Evolutionary conservation across 768 basidiomycete genomes (phyloP).

Genomic region (Trametes cinnabarina): DNA sequence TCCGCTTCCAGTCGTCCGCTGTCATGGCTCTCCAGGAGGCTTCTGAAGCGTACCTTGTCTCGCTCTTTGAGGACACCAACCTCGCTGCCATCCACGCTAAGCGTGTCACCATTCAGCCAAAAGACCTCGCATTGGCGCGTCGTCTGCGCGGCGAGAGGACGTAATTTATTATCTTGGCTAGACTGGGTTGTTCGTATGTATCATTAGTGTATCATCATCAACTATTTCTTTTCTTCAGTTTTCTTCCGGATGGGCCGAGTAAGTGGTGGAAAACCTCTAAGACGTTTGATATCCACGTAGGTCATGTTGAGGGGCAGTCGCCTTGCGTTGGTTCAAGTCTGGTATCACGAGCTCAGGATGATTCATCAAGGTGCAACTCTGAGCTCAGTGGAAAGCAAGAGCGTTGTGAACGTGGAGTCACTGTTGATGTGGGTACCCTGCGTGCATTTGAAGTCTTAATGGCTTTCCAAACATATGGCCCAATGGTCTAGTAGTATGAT

Average conservation of each 20-base stretch:
- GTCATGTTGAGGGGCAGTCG: no score
- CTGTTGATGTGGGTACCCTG: not conserved
- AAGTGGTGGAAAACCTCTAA: no score
- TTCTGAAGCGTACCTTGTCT: not conserved
- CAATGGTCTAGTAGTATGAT: conserved; percentile 17
- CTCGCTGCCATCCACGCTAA: not conserved
- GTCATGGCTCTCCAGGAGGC: not conserved
- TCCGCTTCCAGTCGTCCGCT: not conserved
- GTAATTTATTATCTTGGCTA: not conserved
- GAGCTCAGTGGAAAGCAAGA: no score
- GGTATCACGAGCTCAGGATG: no score
- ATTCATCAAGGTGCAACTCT: no score
- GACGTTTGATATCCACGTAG: no score
- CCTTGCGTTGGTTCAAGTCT: no score
- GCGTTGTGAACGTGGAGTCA: not conserved
- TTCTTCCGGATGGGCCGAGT: no score
- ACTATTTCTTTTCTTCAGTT: no score
- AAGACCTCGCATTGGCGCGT: not conserved
- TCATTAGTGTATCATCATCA: not conserved
- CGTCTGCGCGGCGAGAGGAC: not conserved
- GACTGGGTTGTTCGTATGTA: not conserved
- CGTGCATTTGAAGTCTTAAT: not conserved
- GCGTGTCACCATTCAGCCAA: not conserved
- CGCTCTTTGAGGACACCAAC: not conserved
- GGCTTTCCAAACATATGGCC: not conserved